These are phyloP conservation scores for Clarireedia paspali DNA, from an alignment of 2,329 filamentous ascomycete genomes.

Conservation along the genomic window DNA sequence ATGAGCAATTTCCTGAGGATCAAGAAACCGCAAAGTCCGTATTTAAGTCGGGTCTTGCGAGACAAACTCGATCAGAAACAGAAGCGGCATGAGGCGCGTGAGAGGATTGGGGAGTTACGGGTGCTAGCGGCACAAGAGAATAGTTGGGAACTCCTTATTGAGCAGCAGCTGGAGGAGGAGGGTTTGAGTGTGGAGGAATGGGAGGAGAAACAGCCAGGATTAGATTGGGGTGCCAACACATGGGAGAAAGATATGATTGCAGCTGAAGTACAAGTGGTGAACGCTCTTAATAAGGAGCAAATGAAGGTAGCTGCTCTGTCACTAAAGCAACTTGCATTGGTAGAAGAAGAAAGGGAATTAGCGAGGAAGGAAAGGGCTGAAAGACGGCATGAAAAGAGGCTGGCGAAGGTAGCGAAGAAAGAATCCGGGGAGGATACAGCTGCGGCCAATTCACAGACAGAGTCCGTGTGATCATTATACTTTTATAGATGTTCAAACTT, in stretches of 20 bases:
- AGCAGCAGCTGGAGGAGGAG: conserved; percentile 10
- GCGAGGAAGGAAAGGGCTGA: conserved; percentile 30
- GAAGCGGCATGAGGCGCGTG: conserved; percentile 32
- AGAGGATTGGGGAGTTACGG: conserved; percentile 30
- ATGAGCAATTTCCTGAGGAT: conserved; percentile 56
- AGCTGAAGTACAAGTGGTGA: conserved; percentile 11
- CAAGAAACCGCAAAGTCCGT: conserved; percentile 54
- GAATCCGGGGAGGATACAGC: not conserved
- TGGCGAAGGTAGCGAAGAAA: conserved; percentile 8
- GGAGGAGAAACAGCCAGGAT: conserved; percentile 6
- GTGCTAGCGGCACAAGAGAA: conserved; percentile 47
- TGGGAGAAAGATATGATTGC: conserved; percentile 3
- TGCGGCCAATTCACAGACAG: not conserved
- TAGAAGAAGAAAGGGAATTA: conserved; percentile 39
- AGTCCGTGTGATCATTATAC: not conserved
- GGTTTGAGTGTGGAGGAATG: not conserved
- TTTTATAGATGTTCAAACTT: not conserved
- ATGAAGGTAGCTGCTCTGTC: conserved; percentile 33
- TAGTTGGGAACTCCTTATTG: conserved; percentile 36
- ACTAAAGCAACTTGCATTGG: conserved; percentile 26
- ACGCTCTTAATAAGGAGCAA: conserved; percentile 21
- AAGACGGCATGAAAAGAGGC: conserved; percentile 16
- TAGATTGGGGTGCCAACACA: conserved; percentile 2
- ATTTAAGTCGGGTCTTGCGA: conserved; percentile 50
- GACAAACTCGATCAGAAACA: conserved; percentile 41